phyloP scores from a whole-genome alignment of 2,329 filamentous ascomycete genomes.

The Passalora sequoiae region DNA sequence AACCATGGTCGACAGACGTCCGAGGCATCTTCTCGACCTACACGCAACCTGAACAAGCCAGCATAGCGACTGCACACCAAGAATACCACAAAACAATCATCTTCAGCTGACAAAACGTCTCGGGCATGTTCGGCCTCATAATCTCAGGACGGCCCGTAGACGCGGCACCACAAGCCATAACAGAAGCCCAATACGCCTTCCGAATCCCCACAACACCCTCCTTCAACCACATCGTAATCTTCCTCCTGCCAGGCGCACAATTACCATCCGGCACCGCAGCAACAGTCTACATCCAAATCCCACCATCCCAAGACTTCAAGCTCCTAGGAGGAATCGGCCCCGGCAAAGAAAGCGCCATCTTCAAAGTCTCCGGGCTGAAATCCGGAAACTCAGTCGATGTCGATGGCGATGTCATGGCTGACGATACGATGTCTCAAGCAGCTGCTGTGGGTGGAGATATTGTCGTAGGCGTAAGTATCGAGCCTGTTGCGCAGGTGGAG shows the following conservation, averaged over 20 bases:
- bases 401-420: slow-evolving; percentile 47
- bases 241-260: slow-evolving; percentile 71
- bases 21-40: background rate
- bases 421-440: slow-evolving; percentile 32
- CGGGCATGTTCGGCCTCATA: slow-evolving; percentile 62
- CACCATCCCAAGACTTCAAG: slow-evolving; percentile 58
- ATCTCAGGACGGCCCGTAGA: slow-evolving; percentile 57
- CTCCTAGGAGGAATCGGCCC: slow-evolving; percentile 86
- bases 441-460: slow-evolving; percentile 45
- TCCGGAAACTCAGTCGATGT: slow-evolving; percentile 39
- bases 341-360: slow-evolving; percentile 87
- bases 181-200: slow-evolving; percentile 60
- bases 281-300: slow-evolving; percentile 81
- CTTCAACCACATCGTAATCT: slow-evolving; percentile 75
- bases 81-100: too few relatives aligned
- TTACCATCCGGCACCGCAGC: slow-evolving; percentile 75
- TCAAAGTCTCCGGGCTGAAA: slow-evolving; percentile 59
- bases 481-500: slow-evolving; percentile 67
- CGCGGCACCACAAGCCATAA: slow-evolving; percentile 51
- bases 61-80: background rate
- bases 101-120: too few relatives aligned
- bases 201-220: slow-evolving; percentile 56
- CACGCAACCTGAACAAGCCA: too few relatives aligned
- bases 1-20: background rate
- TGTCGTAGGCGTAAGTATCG: slow-evolving; percentile 76